A percentile compares a stretch with the other conserved stretches of the same genome.
phyloP scores from a whole-genome alignment of 2,329 filamentous ascomycete species.

The Aspergillus vadensis region DNA sequence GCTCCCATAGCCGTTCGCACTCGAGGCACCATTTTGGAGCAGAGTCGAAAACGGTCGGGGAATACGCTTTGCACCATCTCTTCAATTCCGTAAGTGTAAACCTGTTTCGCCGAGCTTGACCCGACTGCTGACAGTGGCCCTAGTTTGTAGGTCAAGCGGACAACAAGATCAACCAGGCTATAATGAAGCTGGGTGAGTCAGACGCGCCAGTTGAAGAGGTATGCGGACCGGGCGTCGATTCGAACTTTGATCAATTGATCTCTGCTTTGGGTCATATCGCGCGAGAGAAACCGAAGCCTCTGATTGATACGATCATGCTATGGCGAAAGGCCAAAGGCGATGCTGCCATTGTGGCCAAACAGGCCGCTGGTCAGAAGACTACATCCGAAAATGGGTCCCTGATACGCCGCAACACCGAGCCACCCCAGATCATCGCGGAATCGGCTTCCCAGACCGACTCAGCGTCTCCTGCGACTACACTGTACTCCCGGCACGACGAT shows the following conservation, averaged over 20 bases:
- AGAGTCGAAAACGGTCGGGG: slow-evolving; percentile 90
- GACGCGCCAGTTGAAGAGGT: slow-evolving; percentile 85
- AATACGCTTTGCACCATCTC: slow-evolving; percentile 94
- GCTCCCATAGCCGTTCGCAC: slow-evolving; percentile 73
- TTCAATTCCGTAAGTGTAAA: slow-evolving; percentile 75
- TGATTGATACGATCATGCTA: slow-evolving; percentile 97
- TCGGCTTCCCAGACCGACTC: slow-evolving; percentile 31
- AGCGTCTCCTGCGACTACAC: slow-evolving; percentile 28
- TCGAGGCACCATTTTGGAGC: slow-evolving; percentile 65
- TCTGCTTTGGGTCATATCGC: slow-evolving; percentile 92
- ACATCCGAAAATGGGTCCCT: slow-evolving; percentile 51
- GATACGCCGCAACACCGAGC: slow-evolving; percentile 74
- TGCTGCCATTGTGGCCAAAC: slow-evolving; percentile 69
- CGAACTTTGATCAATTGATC: slow-evolving; percentile 90
- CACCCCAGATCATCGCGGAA: slow-evolving; percentile 53
- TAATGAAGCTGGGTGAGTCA: slow-evolving; percentile 74
- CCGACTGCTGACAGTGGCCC: slow-evolving; percentile 33
- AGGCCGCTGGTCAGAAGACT: slow-evolving; percentile 35
- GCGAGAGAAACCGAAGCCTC: slow-evolving; percentile 85
- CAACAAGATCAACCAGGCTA: slow-evolving; percentile 87
- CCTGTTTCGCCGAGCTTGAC: neutral
- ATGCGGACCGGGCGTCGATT: slow-evolving; percentile 86
- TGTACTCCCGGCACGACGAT: slow-evolving; percentile 63
- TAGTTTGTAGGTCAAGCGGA: slow-evolving; percentile 95
- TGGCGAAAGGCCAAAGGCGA: slow-evolving; percentile 98